These are phyloP conservation scores for Diplosphaera chodatii DNA, from an alignment of 139 green algal genomes.

Conservation along the genomic window DNA sequence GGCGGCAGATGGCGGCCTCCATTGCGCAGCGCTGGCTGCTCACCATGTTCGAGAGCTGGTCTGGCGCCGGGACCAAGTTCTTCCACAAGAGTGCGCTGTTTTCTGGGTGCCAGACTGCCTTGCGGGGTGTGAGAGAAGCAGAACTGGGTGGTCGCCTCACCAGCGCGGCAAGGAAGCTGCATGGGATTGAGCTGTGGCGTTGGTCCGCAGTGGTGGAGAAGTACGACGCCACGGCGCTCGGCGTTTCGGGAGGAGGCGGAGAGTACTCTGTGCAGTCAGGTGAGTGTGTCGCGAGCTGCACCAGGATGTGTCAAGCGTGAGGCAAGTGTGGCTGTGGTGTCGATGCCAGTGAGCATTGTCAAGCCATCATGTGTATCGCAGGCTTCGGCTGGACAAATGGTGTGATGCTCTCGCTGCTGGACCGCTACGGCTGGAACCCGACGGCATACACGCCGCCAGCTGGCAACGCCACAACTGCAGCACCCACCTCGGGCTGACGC, in stretches of 20 bases:
- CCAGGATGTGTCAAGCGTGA: too few relatives aligned
- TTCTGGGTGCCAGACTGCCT: not conserved
- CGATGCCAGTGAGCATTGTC: too few relatives aligned
- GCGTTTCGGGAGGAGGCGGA: conserved; percentile 34
- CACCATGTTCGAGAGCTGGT: conserved; percentile 19
- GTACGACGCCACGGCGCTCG: conserved; percentile 35
- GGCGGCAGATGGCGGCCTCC: conserved; percentile 24
- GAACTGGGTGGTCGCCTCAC: too few relatives aligned
- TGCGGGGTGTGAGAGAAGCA: not conserved
- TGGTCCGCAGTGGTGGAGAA: conserved; percentile 59
- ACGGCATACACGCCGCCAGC: not conserved
- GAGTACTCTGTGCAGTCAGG: conserved; percentile 43
- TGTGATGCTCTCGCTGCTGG: conserved; percentile 58
- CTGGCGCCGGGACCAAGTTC: conserved; percentile 4
- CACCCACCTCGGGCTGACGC: too few relatives aligned
- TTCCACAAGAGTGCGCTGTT: not conserved
- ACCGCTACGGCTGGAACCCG: conserved; percentile 33
- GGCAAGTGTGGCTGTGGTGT: too few relatives aligned
- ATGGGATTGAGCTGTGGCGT: too few relatives aligned
- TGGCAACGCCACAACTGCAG: too few relatives aligned
- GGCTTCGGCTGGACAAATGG: conserved; percentile 91
- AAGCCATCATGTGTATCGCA: conserved; percentile 22
- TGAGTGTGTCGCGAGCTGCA: too few relatives aligned
- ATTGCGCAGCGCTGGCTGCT: conserved; percentile 48
- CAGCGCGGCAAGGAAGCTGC: too few relatives aligned